phyloP scores from a whole-genome alignment of 805 yeast species.

The Candida gorgasii region DNA sequence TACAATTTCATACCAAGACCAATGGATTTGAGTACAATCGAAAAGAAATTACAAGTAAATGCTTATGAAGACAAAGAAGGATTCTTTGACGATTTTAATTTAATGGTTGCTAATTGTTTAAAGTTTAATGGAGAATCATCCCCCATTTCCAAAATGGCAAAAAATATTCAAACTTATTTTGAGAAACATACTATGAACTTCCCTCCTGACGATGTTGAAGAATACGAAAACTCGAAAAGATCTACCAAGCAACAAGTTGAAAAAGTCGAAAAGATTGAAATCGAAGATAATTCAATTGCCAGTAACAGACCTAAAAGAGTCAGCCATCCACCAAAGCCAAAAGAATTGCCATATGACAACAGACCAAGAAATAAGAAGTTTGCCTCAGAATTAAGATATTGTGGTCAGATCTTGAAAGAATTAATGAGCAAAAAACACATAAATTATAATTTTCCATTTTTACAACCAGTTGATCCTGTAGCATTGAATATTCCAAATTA shows the following conservation, averaged over 20 bases:
- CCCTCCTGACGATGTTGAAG: conserved; percentile 55
- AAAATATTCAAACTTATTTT: conserved; percentile 85
- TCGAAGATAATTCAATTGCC: conserved; percentile 54
- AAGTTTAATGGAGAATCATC: conserved; percentile 84
- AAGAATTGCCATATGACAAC: conserved; percentile 87
- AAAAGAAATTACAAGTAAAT: conserved; percentile 66
- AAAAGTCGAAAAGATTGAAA: not conserved
- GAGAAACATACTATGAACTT: conserved; percentile 90
- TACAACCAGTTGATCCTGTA: conserved; percentile 93
- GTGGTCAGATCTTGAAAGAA: conserved; percentile 80
- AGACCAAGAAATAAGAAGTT: conserved; percentile 90
- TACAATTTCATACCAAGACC: conserved; percentile 82
- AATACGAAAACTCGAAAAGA: conserved; percentile 21
- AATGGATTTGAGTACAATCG: conserved; percentile 93
- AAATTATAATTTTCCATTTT: conserved; percentile 82
- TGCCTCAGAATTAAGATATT: conserved; percentile 86
- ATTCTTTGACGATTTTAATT: conserved; percentile 73
- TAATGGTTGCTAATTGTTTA: conserved; percentile 81
- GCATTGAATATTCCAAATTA: conserved; percentile 92
- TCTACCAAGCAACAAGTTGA: conserved; percentile 4
- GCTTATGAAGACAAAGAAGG: conserved; percentile 73
- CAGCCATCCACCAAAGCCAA: conserved; percentile 94
- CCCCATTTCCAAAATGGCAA: conserved; percentile 87
- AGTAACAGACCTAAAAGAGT: conserved; percentile 93
- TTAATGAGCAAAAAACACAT: conserved; percentile 80